Conservation (phyloP, 1,284 basidiomycete species). For the Ustilago esculenta region DNA sequence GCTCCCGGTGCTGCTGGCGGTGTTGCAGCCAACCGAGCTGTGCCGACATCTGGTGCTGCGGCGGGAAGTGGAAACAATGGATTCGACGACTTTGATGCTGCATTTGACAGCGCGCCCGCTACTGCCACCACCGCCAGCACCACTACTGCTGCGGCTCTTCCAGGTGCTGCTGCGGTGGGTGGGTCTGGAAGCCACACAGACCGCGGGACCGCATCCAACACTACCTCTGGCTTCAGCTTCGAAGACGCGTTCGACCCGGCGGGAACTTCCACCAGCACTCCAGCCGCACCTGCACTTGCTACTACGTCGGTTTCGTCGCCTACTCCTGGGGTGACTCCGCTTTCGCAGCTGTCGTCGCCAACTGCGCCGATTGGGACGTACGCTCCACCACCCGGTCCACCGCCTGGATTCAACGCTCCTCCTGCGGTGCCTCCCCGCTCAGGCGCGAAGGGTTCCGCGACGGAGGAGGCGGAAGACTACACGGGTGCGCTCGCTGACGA, state of each 20-base stretch:
- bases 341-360: conserved; percentile 10
- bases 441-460: background rate
- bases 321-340: conserved; percentile 4
- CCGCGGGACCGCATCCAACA: conserved; percentile 26
- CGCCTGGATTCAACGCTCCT: conserved; percentile 31
- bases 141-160: conserved; percentile 6
- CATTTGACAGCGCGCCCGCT: conserved; percentile 33
- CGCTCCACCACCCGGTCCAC: conserved; percentile 46
- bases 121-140: background rate
- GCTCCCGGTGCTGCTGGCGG: conserved; percentile 12
- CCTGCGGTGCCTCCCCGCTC: conserved; percentile 28
- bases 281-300: conserved; percentile 9
- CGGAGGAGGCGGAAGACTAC: conserved; percentile 29
- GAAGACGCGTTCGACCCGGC: conserved; percentile 58
- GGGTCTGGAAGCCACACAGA: conserved; percentile 1
- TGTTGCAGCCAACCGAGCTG: too few relatives aligned
- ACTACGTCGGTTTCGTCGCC: background rate
- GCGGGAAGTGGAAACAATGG: conserved; percentile 15
- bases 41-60: too few relatives aligned
- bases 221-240: conserved; percentile 55
- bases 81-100: conserved; percentile 58
- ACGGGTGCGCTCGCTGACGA: conserved; percentile 60
- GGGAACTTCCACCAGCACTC: background rate
- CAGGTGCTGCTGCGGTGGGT: conserved; percentile 6
- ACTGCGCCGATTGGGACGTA: conserved; percentile 27